A percentile compares a stretch with the other conserved stretches of the same genome.
Evolutionary conservation across 306 rosid genomes (phyloP).

Genomic region (Dalbergia oliveri): DNA sequence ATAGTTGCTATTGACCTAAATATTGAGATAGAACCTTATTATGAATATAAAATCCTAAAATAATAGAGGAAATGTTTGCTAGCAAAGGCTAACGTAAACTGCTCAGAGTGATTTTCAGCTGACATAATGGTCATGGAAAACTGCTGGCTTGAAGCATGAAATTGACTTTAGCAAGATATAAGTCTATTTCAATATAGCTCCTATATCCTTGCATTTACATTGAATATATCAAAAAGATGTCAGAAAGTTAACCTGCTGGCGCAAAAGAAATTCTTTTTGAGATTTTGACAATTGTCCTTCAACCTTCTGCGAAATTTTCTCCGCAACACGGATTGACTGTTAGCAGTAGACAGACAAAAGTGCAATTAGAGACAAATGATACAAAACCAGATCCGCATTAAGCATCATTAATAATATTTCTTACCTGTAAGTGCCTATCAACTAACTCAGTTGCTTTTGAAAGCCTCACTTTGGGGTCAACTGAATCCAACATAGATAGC

Average conservation of each 20-base stretch:
- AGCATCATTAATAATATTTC: constrained; percentile 36
- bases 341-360: constrained; percentile 49
- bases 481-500: constrained; percentile 88
- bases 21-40: constrained; percentile 11
- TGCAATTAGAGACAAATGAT: constrained; percentile 46
- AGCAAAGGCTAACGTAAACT: constrained; percentile 15
- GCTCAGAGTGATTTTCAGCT: constrained; percentile 1
- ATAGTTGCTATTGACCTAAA: constrained; percentile 21
- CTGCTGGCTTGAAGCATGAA: constrained; percentile 23
- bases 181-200: constrained; percentile 12
- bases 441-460: constrained; percentile 98
- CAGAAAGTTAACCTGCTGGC: constrained; percentile 86
- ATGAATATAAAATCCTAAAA: constrained; percentile 6
- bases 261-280: constrained; percentile 95
- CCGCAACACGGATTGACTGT: constrained; percentile 99
- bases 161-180: constrained; percentile 23
- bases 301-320: constrained; percentile 98
- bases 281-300: constrained; percentile 99
- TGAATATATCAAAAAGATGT: constrained; percentile 29
- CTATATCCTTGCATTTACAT: constrained; percentile 20
- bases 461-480: constrained; percentile 92
- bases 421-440: constrained; percentile 97
- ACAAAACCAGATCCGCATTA: constrained; percentile 35
- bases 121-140: constrained; percentile 5
- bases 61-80: constrained; percentile 13